Conservation (phyloP, 768 basidiomycete genomes). For the Naematelia aurantialba region DNA sequence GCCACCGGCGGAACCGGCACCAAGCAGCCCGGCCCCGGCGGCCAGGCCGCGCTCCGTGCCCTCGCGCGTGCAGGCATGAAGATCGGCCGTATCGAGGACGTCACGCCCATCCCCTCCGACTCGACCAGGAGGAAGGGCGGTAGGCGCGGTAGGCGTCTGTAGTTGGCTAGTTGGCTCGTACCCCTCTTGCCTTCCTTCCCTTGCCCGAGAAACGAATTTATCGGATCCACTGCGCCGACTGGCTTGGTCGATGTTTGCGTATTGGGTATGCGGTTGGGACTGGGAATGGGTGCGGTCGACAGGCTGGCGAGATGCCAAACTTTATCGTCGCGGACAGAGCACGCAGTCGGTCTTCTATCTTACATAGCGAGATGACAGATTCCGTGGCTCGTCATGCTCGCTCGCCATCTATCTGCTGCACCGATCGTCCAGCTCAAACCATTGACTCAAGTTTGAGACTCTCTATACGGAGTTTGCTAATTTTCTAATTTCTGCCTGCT, state of each 20-base stretch:
- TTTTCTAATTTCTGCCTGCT: too few relatives aligned
- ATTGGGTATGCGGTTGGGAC: too few relatives aligned
- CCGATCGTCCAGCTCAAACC: too few relatives aligned
- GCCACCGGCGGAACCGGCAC: slow-evolving; percentile 97
- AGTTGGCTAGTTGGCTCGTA: slow-evolving; percentile 19
- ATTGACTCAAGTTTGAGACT: too few relatives aligned
- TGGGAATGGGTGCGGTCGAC: neutral
- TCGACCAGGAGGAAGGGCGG: slow-evolving; percentile 98
- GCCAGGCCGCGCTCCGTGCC: slow-evolving; percentile 94
- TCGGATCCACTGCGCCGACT: too few relatives aligned
- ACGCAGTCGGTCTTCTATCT: slow-evolving; percentile 3
- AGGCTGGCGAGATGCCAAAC: neutral
- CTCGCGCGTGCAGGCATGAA: slow-evolving; percentile 97
- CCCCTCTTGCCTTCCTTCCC: slow-evolving; percentile 1
- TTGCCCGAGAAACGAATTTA: too few relatives aligned
- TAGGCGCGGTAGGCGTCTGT: slow-evolving; percentile 95
- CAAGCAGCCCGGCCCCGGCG: slow-evolving; percentile 98
- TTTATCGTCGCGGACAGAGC: slow-evolving; percentile 12
- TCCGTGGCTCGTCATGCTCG: slow-evolving; percentile 19
- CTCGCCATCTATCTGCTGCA: neutral
- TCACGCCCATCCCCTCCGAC: slow-evolving; percentile 95
- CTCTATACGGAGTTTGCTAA: too few relatives aligned
- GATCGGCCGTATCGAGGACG: slow-evolving; percentile 97
- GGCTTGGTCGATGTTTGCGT: too few relatives aligned
- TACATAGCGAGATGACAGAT: slow-evolving; percentile 5